Evolutionary conservation across 495 filamentous ascomycete species (phyloP), one percentile per base, ranked within the genome.

Genomic region (Aspergillus kassunensis): DNA sequence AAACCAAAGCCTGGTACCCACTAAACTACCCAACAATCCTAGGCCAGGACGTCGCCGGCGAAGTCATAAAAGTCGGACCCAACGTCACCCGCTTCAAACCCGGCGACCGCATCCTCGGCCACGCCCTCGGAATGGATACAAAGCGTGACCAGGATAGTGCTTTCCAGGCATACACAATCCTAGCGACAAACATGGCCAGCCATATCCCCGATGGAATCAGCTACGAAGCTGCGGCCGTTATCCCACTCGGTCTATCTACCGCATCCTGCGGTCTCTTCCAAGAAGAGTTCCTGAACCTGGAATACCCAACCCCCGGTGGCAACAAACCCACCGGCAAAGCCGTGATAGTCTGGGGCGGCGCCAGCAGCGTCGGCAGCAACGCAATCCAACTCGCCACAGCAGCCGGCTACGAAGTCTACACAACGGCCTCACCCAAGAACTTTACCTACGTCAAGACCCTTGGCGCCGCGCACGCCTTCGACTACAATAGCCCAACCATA

Each of bases 371-470:
- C 6, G 85, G 85, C 9, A 67, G 72, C 60, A 77, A 75, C 47
- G 80, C 78, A 0, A 83, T 86, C 48, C 86, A 88, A 59, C 75
- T 85, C 18, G 81, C 79, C 4, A 64, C 66, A 1, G 76, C 78
- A 0, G 72, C 84, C 0, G 85, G 85, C 2, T 77, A 77, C 21
- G 74, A 79, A 11, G 84, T 87, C 2, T 62, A 85, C 41, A 67
- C 77, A 0, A 84, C 81, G 0, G 69, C 79, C 0, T 78, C 74
- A 1, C 62, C 66, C 1, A 71, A 71, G 54, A 87, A 87, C 60
- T 74, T 78, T 31, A 73, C 73, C 0, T 75, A 73, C 45, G 62
- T 79, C 31, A 75, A 72, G 54, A 55, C 46, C 1, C 70, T 85
- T 0, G 83, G 85, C 5, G 85, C 84, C 2, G 68, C 43, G 19